These are phyloP conservation scores for Hortiboletus campestris DNA, from an alignment of 768 basidiomycete genomes.

Conservation along the genomic window DNA sequence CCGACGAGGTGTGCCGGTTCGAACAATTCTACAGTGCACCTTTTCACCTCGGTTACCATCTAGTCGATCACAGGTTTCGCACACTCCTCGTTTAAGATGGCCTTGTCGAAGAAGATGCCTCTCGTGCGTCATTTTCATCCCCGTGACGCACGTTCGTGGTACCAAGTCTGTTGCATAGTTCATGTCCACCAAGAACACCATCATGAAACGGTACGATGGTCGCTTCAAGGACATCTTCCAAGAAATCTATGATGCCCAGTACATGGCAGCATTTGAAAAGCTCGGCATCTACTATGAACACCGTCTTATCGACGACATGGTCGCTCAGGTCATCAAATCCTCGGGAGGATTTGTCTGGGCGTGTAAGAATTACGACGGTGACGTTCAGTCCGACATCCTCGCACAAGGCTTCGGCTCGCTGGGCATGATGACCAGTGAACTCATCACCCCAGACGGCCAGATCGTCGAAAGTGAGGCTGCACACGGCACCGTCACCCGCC, in stretches of 20 bases:
- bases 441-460: slow-evolving; percentile 92
- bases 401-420: slow-evolving; percentile 96
- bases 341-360: slow-evolving; percentile 88
- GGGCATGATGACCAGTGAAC: slow-evolving; percentile 98
- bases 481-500: slow-evolving; percentile 94
- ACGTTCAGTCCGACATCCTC: slow-evolving; percentile 88
- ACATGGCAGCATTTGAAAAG: slow-evolving; percentile 68
- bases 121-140: slow-evolving; percentile 43
- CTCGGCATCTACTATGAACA: slow-evolving; percentile 90
- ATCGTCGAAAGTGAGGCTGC: slow-evolving; percentile 96
- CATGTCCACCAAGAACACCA: slow-evolving; percentile 98
- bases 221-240: slow-evolving; percentile 99
- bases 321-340: slow-evolving; percentile 96
- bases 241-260: slow-evolving; percentile 84
- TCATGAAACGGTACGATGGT: slow-evolving; percentile 96
- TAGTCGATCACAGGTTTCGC: slow-evolving; percentile 94
- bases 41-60: background rate
- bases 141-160: slow-evolving; percentile 1
- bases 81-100: slow-evolving; percentile 98
- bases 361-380: slow-evolving; percentile 79
- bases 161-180: slow-evolving; percentile 46
- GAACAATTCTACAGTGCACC: background rate
- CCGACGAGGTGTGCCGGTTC: slow-evolving; percentile 66
- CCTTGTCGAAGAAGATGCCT: slow-evolving; percentile 71
- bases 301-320: slow-evolving; percentile 97